Percentiles rank a stretch among this genome's conserved stretches.
Evolutionary conservation across 176 grass and related monocot species (phyloP).

Genomic region (Microstegium vimineum): DNA sequence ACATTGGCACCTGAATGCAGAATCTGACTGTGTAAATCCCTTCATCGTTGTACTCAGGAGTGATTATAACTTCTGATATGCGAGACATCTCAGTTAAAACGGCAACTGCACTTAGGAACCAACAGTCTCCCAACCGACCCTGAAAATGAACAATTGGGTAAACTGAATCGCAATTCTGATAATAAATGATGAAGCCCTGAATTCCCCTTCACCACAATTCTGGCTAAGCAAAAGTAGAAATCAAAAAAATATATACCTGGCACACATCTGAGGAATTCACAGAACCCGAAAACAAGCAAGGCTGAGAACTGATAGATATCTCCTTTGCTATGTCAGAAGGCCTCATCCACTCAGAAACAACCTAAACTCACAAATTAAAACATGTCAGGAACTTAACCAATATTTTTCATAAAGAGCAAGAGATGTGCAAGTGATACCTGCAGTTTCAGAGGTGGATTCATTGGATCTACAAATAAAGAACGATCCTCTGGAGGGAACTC

Average conservation of each 20-base stretch:
- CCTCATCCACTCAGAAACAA: slow-evolving; percentile 97
- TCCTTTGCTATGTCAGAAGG: slow-evolving; percentile 80
- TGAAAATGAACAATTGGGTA: slow-evolving; percentile 39
- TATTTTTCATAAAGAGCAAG: slow-evolving; percentile 12
- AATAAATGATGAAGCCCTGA: slow-evolving; percentile 16
- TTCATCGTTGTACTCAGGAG: slow-evolving; percentile 92
- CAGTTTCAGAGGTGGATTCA: slow-evolving; percentile 72
- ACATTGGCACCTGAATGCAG: slow-evolving; percentile 84
- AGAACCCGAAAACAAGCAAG: slow-evolving; percentile 95
- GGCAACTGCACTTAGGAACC: slow-evolving; percentile 97
- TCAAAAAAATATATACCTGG: slow-evolving; percentile 56
- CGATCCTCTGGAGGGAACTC: slow-evolving; percentile 90
- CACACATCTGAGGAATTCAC: slow-evolving; percentile 97
- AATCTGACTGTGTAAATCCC: slow-evolving; percentile 96
- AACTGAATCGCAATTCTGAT: neutral
- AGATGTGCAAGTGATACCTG: slow-evolving; percentile 57
- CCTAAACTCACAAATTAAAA: slow-evolving; percentile 44
- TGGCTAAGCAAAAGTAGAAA: neutral
- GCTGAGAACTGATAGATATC: slow-evolving; percentile 59
- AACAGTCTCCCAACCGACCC: slow-evolving; percentile 97
- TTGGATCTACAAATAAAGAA: slow-evolving; percentile 82
- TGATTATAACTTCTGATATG: slow-evolving; percentile 99
- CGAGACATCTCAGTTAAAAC: slow-evolving; percentile 87
- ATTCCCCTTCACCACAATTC: neutral
- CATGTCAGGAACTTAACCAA: slow-evolving; percentile 18